Conservation (phyloP, 1,284 basidiomycete genomes). For the Sanghuangporus sanghuang region DNA sequence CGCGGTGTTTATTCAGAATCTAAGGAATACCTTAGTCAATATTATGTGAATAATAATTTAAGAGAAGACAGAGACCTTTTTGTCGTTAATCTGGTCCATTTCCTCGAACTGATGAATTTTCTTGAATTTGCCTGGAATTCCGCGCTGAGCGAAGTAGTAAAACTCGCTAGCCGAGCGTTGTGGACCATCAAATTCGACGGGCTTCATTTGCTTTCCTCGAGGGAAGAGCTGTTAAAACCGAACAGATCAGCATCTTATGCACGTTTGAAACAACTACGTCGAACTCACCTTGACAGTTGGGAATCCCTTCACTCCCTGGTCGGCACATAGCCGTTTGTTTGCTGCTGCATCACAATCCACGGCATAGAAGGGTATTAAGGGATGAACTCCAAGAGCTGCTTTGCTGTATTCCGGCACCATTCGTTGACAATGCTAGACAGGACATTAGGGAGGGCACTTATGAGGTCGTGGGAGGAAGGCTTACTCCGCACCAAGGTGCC, state of each 20-base stretch:
- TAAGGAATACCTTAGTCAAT: conserved; percentile 23
- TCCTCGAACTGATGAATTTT: conserved; percentile 61
- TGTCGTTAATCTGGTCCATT: conserved; percentile 46
- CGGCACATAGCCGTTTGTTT: conserved; percentile 79
- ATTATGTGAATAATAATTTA: neutral
- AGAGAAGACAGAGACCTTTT: conserved; percentile 39
- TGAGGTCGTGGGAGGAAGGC: conserved; percentile 24
- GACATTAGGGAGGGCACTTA: neutral
- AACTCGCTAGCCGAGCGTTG: conserved; percentile 73
- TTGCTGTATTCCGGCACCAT: conserved; percentile 84
- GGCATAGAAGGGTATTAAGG: conserved; percentile 84
- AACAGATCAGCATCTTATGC: neutral
- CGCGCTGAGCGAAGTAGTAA: conserved; percentile 71
- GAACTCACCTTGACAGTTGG: conserved; percentile 76
- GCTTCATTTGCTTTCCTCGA: conserved; percentile 56
- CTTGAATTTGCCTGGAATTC: conserved; percentile 65
- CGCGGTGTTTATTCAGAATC: conserved; percentile 55
- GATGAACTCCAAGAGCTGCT: conserved; percentile 74
- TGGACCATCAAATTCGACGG: conserved; percentile 64
- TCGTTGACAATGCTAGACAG: conserved; percentile 74
- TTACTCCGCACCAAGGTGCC: conserved; percentile 85
- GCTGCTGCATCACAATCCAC: conserved; percentile 86
- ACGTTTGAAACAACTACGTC: conserved; percentile 4
- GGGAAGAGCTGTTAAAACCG: conserved; percentile 58
- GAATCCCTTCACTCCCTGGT: conserved; percentile 88